phyloP scores from a whole-genome alignment of 2,329 filamentous ascomycete species.

The Ophiostoma tasmaniense region DNA sequence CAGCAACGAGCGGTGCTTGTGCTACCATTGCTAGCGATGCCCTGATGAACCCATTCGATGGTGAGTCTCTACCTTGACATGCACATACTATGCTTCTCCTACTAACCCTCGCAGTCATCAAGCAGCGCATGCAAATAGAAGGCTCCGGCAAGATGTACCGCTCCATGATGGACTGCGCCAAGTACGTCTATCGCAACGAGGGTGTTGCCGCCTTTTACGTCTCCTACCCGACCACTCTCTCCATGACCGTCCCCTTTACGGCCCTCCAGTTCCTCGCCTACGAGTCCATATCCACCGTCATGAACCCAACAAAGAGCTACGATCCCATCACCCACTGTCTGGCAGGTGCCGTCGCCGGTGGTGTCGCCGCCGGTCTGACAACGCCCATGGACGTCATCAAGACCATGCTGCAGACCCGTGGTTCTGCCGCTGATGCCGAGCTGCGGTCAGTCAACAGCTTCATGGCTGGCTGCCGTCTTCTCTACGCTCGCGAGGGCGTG shows the following conservation, averaged over 20 bases:
- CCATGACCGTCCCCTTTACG: slow-evolving; percentile 97
- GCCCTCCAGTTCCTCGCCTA: slow-evolving; percentile 96
- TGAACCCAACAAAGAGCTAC: slow-evolving; percentile 81
- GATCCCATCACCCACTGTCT: slow-evolving; percentile 91
- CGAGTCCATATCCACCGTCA: slow-evolving; percentile 86
- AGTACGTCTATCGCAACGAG: slow-evolving; percentile 77
- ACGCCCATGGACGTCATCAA: slow-evolving; percentile 98
- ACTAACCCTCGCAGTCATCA: slow-evolving; percentile 62
- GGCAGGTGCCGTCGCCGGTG: slow-evolving; percentile 85
- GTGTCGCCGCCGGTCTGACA: slow-evolving; percentile 85
- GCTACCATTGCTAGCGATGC: slow-evolving; percentile 97
- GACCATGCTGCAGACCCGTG: slow-evolving; percentile 89
- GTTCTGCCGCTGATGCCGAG: slow-evolving; percentile 68
- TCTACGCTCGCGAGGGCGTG: slow-evolving; percentile 76
- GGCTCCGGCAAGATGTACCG: slow-evolving; percentile 82
- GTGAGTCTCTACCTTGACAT: slow-evolving; percentile 42
- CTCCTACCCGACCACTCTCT: slow-evolving; percentile 93
- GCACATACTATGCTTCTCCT: not conserved
- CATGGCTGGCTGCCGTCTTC: slow-evolving; percentile 66
- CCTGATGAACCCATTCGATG: slow-evolving; percentile 98
- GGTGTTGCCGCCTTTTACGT: slow-evolving; percentile 92
- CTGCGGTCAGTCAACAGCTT: slow-evolving; percentile 79
- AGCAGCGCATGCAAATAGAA: slow-evolving; percentile 98
- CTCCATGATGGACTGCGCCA: slow-evolving; percentile 78
- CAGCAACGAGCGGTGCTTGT: slow-evolving; percentile 85